Conservation (phyloP, 257 asterid species). For the Solanum infundibuliforme region DNA sequence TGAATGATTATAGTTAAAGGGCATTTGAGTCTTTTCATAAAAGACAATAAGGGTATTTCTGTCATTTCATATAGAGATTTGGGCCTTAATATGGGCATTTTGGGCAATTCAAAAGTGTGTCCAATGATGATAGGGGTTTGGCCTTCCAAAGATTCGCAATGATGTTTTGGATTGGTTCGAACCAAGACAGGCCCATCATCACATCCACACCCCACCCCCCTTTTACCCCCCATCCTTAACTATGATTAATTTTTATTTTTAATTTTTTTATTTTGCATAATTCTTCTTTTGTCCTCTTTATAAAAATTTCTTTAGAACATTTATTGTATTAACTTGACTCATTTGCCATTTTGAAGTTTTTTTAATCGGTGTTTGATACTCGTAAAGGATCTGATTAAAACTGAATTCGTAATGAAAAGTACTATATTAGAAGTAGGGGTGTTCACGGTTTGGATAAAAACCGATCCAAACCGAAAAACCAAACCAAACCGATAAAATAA, state of each 20-base stretch:
- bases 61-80: background rate
- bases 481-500: too few species aligned
- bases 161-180: conserved; percentile 82
- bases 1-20: conserved; percentile 39
- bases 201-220: conserved; percentile 2
- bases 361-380: background rate
- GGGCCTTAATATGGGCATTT: conserved; percentile 9
- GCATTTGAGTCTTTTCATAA: conserved; percentile 2
- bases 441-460: too few species aligned
- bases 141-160: conserved; percentile 69
- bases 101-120: conserved; percentile 2
- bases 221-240: background rate
- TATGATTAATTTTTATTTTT: conserved; percentile 10
- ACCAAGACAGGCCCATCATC: conserved; percentile 61
- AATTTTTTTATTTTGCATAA: background rate
- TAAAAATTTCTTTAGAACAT: background rate
- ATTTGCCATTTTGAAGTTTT: background rate
- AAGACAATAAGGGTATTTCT: background rate
- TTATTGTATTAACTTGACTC: background rate
- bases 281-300: background rate
- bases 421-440: background rate
- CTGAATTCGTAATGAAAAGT: background rate
- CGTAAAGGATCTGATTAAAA: background rate
- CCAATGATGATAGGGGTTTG: conserved; percentile 34
- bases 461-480: too few species aligned